Base-by-base conservation (phyloP, 2,329 filamentous ascomycete genomes). In the Pseudofabraea citricarpa region DNA sequence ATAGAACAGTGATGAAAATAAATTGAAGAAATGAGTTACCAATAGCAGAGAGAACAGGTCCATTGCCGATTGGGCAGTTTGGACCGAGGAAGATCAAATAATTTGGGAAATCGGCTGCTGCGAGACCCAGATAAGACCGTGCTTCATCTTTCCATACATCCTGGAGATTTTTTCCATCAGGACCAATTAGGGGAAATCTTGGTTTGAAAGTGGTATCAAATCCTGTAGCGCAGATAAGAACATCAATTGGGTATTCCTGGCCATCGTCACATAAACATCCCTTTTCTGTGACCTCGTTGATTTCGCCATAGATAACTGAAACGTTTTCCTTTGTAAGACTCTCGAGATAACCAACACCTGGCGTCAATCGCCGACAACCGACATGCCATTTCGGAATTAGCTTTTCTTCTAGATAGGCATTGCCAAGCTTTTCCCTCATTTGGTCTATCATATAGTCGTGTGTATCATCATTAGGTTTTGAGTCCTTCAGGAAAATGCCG, bases 401-500 rank as follows among this genome's bases (percentile, higher is more conserved):
- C 39, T 42, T 51, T 43, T 52, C 56, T 15, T 37, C 35, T 9
- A 37, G 35, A n/a, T 22, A 37, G 1, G 35, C 38, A 57, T 63
- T 57, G 39, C 54, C 42, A 21, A 66, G 56, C 50, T 60, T 63
- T 47, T 60, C 57, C 44, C 57, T 64, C 67, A 67, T 71, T 45
- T 68, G 61, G 32, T 55, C 38, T 5, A 56, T 45, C 61, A 74
- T 68, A 49, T 69, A 66, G 15, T 57, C 55, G 48, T 64, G 66
- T 8, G 62, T 70, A 22, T 67, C 61, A 41, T 56, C 57, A 56
- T 68, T 70, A 45, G 61, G 59, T 44, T 62, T 61, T 49, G 58
- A 63, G 33, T 62, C 54, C 47, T 69, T 71, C 24, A 73, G 58
- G 50, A 73, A 72, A 45, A 72, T 64, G 33, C 66, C 67, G 50